These are phyloP conservation scores for Periconia sp. DNA, from an alignment of 2,329 filamentous ascomycete genomes.

Conservation along the genomic window DNA sequence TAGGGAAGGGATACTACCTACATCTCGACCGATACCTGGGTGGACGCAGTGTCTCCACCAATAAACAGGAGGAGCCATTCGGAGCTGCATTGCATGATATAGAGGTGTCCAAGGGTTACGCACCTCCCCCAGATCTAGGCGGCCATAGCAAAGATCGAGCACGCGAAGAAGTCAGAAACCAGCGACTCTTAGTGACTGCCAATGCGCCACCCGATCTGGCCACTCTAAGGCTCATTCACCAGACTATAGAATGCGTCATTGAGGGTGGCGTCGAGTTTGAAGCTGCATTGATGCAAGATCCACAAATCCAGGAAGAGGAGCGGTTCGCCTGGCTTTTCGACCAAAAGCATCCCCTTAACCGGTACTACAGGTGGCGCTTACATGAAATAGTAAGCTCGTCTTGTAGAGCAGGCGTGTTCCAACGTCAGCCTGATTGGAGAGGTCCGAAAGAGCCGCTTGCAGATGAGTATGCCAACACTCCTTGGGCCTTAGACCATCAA, in stretches of 20 bases:
- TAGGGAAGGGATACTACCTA: conserved; percentile 41
- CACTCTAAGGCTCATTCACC: conserved; percentile 84
- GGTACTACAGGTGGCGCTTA: conserved; percentile 92
- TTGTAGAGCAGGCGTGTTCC: conserved; percentile 31
- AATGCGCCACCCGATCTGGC: conserved; percentile 78
- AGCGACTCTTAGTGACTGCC: conserved; percentile 52
- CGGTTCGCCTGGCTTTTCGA: conserved; percentile 97
- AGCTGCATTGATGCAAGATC: conserved; percentile 85
- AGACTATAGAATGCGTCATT: conserved; percentile 79
- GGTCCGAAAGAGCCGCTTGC: conserved; percentile 73
- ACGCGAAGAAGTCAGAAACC: conserved; percentile 23
- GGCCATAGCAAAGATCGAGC: conserved; percentile 25
- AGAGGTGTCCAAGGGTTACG: conserved; percentile 35
- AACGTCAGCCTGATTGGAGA: conserved; percentile 65
- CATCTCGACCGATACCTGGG: conserved; percentile 42
- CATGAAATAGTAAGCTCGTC: conserved; percentile 79
- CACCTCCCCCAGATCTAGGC: conserved; percentile 35
- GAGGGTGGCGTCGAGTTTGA: conserved; percentile 87
- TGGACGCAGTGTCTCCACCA: conserved; percentile 26
- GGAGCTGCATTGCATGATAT: conserved; percentile 37
- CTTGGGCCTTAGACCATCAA: conserved; percentile 83
- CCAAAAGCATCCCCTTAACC: conserved; percentile 70
- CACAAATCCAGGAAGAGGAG: conserved; percentile 83
- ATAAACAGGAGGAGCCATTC: conserved; percentile 33
- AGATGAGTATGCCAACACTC: conserved; percentile 78